Percentiles rank a stretch among this genome's conserved stretches.
These are phyloP conservation scores for Pichia californica DNA, from an alignment of 805 yeast species.

Conservation along the genomic window DNA sequence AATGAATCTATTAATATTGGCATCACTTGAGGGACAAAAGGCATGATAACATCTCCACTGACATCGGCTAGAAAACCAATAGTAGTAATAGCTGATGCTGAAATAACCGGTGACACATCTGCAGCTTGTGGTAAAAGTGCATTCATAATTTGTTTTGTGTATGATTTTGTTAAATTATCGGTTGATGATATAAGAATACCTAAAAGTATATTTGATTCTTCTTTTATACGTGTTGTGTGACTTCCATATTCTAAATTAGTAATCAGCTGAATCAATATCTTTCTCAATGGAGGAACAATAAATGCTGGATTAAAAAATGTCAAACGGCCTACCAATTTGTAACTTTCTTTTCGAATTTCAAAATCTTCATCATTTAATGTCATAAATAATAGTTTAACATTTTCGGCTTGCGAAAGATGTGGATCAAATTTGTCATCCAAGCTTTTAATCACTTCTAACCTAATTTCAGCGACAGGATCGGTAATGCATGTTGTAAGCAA, in stretches of 20 bases:
- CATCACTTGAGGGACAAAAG: conserved; percentile 72
- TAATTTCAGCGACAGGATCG: conserved; percentile 80
- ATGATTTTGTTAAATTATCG: conserved; percentile 79
- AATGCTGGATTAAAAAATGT: conserved; percentile 90
- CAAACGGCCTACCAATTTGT: conserved; percentile 74
- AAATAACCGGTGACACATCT: conserved; percentile 71
- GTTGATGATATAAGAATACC: conserved; percentile 73
- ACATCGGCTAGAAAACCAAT: conserved; percentile 85
- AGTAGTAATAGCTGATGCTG: conserved; percentile 78
- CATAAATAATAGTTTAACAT: conserved; percentile 76
- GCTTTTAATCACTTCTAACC: conserved; percentile 70
- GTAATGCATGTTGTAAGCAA: conserved; percentile 78
- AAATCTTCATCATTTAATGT: conserved; percentile 89
- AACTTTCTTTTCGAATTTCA: conserved; percentile 70
- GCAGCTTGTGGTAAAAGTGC: conserved; percentile 71
- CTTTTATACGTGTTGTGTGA: conserved; percentile 62
- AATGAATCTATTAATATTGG: conserved; percentile 81
- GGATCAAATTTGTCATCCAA: conserved; percentile 78
- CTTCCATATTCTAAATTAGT: conserved; percentile 82
- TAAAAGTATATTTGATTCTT: conserved; percentile 76
- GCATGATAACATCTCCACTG: conserved; percentile 77
- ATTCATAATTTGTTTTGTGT: conserved; percentile 84
- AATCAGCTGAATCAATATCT: conserved; percentile 74
- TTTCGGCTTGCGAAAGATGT: conserved; percentile 89
- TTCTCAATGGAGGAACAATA: conserved; percentile 87